phyloP scores from a whole-genome alignment of 2,329 filamentous ascomycete species.

The Leptographium lundbergii region DNA sequence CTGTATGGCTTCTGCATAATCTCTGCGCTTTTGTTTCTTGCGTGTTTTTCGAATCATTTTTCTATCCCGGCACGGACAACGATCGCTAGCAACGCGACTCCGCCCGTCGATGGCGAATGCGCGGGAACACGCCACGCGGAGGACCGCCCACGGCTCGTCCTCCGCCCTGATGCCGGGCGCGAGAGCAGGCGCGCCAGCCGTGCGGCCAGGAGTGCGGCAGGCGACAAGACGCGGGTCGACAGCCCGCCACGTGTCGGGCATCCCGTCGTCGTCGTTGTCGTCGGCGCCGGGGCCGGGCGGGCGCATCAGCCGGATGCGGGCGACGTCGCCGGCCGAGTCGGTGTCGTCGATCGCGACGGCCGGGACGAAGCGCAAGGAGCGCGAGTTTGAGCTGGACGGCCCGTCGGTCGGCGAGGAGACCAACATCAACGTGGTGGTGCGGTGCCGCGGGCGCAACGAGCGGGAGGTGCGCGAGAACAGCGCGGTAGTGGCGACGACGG shows the following conservation, averaged over 20 bases:
- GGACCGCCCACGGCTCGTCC: constrained; percentile 13
- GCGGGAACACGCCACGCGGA: constrained; percentile 16
- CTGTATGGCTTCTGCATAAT: too few species aligned
- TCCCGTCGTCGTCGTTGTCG: constrained; percentile 1
- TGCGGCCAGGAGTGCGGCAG: constrained; percentile 17
- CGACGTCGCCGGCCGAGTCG: constrained; percentile 60
- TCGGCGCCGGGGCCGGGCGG: constrained; percentile 3
- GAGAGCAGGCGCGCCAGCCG: constrained; percentile 4
- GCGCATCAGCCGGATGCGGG: constrained; percentile 23
- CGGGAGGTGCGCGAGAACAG: constrained; percentile 91
- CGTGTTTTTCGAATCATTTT: not conserved
- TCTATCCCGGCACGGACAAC: not conserved
- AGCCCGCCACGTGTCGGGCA: constrained; percentile 10
- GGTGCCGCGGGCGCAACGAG: constrained; percentile 85
- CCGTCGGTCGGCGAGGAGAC: constrained; percentile 56
- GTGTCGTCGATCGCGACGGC: constrained; percentile 45
- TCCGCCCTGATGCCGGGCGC: constrained; percentile 5
- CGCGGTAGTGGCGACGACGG: constrained; percentile 77
- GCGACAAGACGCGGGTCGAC: constrained; percentile 14
- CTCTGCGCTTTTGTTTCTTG: not conserved
- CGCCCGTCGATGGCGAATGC: not conserved
- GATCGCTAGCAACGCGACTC: too few species aligned
- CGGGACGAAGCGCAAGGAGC: constrained; percentile 72
- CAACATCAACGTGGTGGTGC: constrained; percentile 94
- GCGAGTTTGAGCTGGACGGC: constrained; percentile 59